Conservation (phyloP, 1,139 yeast genomes). For the Chernovozyma aurita region DNA sequence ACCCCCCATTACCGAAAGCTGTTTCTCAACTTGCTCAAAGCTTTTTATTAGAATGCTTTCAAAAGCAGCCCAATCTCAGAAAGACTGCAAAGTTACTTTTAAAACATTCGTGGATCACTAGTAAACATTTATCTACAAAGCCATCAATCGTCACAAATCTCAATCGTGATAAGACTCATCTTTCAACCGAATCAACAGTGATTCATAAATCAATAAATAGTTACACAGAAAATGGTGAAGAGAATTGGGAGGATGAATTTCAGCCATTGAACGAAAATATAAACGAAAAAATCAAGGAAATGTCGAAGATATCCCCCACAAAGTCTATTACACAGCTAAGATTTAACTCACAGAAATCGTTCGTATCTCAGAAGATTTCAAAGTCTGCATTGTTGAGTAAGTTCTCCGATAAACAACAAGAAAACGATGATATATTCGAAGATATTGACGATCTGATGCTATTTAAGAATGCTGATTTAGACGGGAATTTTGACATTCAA, state of each 20-base stretch:
- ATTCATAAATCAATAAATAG: slow-evolving; percentile 15
- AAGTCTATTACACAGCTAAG: not conserved
- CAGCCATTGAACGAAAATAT: slow-evolving; percentile 17
- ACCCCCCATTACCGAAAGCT: slow-evolving; percentile 70
- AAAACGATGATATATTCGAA: slow-evolving; percentile 7
- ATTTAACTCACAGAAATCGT: not conserved
- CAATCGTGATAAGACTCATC: not conserved
- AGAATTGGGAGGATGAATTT: slow-evolving; percentile 36
- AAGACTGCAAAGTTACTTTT: slow-evolving; percentile 52
- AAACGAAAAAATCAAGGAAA: slow-evolving; percentile 17
- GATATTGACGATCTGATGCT: not conserved
- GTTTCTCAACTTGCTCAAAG: slow-evolving; percentile 53
- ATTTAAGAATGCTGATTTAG: not conserved
- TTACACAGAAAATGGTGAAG: slow-evolving; percentile 27
- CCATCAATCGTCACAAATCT: not conserved
- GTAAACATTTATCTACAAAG: not conserved
- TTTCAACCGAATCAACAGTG: not conserved
- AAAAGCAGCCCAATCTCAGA: slow-evolving; percentile 64
- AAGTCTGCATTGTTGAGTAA: slow-evolving; percentile 28
- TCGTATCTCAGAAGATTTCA: slow-evolving; percentile 5
- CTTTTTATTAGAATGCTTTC: slow-evolving; percentile 73
- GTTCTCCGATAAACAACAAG: slow-evolving; percentile 20
- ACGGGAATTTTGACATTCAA: not conserved
- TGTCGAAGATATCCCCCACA: not conserved
- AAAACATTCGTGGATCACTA: slow-evolving; percentile 54